Base-by-base conservation (phyloP, 169 alveolate species). In the Plasmodium vinckei region DNA sequence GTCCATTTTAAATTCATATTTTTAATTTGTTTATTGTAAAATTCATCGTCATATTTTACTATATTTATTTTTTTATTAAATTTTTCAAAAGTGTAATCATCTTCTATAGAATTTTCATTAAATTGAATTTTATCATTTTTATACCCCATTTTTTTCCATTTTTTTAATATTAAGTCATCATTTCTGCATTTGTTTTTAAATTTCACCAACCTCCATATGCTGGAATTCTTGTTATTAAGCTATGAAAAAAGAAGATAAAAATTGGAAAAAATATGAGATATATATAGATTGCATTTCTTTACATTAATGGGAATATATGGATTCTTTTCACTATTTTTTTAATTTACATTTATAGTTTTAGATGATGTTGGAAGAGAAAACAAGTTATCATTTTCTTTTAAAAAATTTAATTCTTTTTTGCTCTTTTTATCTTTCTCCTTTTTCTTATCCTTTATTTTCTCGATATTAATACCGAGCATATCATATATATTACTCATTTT, bases 101-200 rank as follows among this genome's bases (percentile, higher is more conserved):
- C 94, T 15, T 72, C 79, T 57, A 84, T 73, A 19, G 57, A 53
- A 21, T 86, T 87, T 19, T 68, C 87, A 25, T 53, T 59, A 46
- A 84, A 67, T 15, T 39, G 27, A 21, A 25, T 60, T 53, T 64
- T 72, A 27, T 93, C 96, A 46, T 64, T 73, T 51, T 61, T 79
- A 82, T 82, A 73, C 13, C 86, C 92, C 17, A 93, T 87, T 49
- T 93, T 90, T 46, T 92, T 51, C 96, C 96, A 94, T 63, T 94
- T 94, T 68, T 60, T 86, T 46, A 94, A 72, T 12, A 94, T 93
- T 42, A 94, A 87, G 27, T 93, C 94, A 49, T 94, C 96, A 6
- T 94, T 68, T 51, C 96, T 53, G 42, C 95, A 94, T 57, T 93
- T 94, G 87, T 92, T 94, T 53, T 92, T 73, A 82, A 94, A 94